Conservation (phyloP, 2,329 filamentous ascomycete species). For the Lachnellula cervina region DNA sequence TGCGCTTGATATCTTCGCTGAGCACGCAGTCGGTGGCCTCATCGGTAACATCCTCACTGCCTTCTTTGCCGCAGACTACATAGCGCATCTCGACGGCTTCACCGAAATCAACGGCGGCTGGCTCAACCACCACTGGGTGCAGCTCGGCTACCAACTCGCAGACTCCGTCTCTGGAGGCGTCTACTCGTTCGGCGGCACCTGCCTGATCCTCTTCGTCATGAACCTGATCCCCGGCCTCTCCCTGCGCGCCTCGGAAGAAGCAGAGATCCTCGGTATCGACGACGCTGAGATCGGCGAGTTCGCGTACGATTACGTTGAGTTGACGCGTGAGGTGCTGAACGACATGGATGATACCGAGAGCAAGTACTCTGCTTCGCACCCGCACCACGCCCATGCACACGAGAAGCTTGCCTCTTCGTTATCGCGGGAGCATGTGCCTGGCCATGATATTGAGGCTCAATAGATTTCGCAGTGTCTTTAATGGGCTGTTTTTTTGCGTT, state of each 20-base stretch:
- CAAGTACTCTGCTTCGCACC: conserved; percentile 5
- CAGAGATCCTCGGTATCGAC: conserved; percentile 80
- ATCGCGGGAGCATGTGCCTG: background rate
- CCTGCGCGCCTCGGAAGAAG: conserved; percentile 69
- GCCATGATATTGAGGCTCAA: background rate
- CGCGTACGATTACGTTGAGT: conserved; percentile 86
- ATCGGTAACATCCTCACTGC: conserved; percentile 76
- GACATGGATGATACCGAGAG: conserved; percentile 7
- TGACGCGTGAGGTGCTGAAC: conserved; percentile 35
- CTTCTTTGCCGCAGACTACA: conserved; percentile 77
- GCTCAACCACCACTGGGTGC: conserved; percentile 78
- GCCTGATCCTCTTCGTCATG: conserved; percentile 73
- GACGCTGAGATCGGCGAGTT: conserved; percentile 91
- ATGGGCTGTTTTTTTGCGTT: background rate
- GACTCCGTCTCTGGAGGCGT: conserved; percentile 70
- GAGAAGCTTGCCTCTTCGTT: background rate
- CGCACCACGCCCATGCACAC: background rate
- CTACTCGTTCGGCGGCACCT: conserved; percentile 76
- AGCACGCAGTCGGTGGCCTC: conserved; percentile 72
- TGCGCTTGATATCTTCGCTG: conserved; percentile 82
- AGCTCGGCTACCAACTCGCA: conserved; percentile 77
- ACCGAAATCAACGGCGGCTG: conserved; percentile 69
- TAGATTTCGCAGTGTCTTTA: background rate
- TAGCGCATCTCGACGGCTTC: conserved; percentile 72
- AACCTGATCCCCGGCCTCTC: conserved; percentile 72